Evolutionary conservation across 2,329 filamentous ascomycete genomes (phyloP), one percentile per base, ranked within the genome.

Genomic region (Thielaviopsis punctulata): DNA sequence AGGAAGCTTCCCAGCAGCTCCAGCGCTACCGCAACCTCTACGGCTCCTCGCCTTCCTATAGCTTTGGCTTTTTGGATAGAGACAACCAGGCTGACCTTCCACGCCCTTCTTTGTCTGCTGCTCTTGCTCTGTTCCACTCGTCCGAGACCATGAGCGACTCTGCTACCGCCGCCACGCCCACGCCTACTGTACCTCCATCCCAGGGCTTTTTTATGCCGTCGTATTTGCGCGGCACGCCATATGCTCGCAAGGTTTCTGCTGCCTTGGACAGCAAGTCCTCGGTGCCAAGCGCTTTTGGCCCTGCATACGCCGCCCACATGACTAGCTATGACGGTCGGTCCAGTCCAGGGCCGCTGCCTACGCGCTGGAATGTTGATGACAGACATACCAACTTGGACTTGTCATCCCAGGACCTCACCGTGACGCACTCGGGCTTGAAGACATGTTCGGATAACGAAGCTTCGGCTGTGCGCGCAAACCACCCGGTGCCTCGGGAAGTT

Each of bases 401-500:
- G 12, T 69, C 82, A 27, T 73, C 74, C 3, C 80, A 87, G 59
- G 87, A 86, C 1, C 70, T 81, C 49, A 83, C 90, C 60, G 79
- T 93, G 52, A 79, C 76, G 59, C 77, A 75, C 59, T 66, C 66
- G 1, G 70, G 71, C 0, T 60, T 66, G 1, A 74, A 73, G 59
- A 67, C 64, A 22, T 61, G 69, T 19, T 64, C 65, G 53, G 73
- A 78, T 48, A 71, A 84, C 61, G 92, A 96, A 63, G 86, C 87
- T 18, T 87, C 80, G 33, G 79, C 86, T 12, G 80, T 95, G 54
- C 80, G 92, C 52, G 79, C 89, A 24, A 84, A 98, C 64, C 73
- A 88, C 63, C 77, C 81, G 48, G 95, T 96, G 79, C 88, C 92
- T 3, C 74, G 80, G 33, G 84, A 94, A 61, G 92, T 86, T 58